Evolutionary conservation across 768 basidiomycete genomes (phyloP).

Genomic region (Trametes elegans): DNA sequence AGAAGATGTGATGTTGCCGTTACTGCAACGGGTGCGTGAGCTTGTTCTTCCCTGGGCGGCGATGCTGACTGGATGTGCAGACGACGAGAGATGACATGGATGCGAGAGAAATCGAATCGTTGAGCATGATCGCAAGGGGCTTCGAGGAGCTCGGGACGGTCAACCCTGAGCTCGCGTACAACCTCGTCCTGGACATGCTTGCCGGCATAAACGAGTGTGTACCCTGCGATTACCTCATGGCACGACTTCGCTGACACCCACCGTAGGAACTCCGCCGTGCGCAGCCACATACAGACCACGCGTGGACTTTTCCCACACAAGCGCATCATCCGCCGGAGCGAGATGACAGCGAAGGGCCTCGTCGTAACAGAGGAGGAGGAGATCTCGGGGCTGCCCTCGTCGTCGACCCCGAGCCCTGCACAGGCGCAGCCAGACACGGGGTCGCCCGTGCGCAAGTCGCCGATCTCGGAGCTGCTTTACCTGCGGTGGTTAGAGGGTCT

Average conservation of each 20-base stretch:
- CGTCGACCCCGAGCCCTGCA: constrained; percentile 31
- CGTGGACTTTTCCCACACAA: constrained; percentile 78
- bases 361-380: constrained; percentile 85
- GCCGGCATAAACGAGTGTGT: constrained; percentile 89
- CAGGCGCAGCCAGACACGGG: constrained; percentile 36
- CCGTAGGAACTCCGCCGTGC: constrained; percentile 69
- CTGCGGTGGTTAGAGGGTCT: constrained; percentile 95
- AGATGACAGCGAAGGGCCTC: constrained; percentile 82
- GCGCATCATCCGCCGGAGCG: constrained; percentile 73
- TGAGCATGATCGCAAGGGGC: constrained; percentile 87
- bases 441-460: constrained; percentile 63
- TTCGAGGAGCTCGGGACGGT: constrained; percentile 82
- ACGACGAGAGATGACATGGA: constrained; percentile 82
- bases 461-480: constrained; percentile 94
- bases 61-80: constrained; percentile 34
- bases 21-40: constrained; percentile 61
- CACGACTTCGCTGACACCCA: not conserved
- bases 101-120: constrained; percentile 81
- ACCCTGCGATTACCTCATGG: not conserved
- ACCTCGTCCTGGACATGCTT: constrained; percentile 84
- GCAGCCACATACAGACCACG: constrained; percentile 81
- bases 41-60: not conserved
- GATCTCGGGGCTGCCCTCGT: constrained; percentile 46
- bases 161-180: constrained; percentile 85
- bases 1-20: constrained; percentile 82